These are phyloP conservation scores for Durio zibethinus DNA, from an alignment of 345 rosid genomes.

Conservation along the genomic window DNA sequence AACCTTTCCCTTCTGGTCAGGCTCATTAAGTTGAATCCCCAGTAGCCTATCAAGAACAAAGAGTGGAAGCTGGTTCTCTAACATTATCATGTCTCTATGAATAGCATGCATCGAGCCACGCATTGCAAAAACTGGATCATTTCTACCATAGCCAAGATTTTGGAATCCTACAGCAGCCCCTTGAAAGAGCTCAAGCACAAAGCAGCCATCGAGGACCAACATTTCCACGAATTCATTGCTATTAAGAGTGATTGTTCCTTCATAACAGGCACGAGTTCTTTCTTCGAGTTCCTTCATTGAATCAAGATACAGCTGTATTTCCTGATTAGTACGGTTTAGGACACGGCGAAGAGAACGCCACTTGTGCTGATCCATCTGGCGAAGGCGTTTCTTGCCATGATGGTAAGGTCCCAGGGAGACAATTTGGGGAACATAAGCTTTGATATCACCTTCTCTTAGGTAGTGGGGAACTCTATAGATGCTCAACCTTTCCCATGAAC, in stretches of 20 bases:
- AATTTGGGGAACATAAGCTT: slow-evolving; percentile 69
- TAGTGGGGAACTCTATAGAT: slow-evolving; percentile 59
- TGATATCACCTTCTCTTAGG: slow-evolving; percentile 64
- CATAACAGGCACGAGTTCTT: slow-evolving; percentile 62
- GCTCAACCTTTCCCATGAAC: slow-evolving; percentile 58
- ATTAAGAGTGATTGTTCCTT: slow-evolving; percentile 46
- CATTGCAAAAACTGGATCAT: slow-evolving; percentile 77
- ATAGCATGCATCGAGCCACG: slow-evolving; percentile 87
- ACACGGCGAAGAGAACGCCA: slow-evolving; percentile 71
- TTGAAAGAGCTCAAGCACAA: slow-evolving; percentile 63
- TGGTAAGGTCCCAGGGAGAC: slow-evolving; percentile 85
- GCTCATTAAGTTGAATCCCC: slow-evolving; percentile 56
- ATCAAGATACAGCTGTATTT: slow-evolving; percentile 54
- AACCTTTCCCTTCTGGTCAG: slow-evolving; percentile 55
- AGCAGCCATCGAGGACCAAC: slow-evolving; percentile 88
- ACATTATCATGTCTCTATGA: slow-evolving; percentile 83
- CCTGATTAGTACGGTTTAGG: slow-evolving; percentile 55
- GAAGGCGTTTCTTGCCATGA: slow-evolving; percentile 64
- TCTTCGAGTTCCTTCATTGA: slow-evolving; percentile 66
- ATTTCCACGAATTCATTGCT: slow-evolving; percentile 79
- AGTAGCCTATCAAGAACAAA: slow-evolving; percentile 58
- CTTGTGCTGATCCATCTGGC: slow-evolving; percentile 75
- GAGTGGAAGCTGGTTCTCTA: slow-evolving; percentile 78
- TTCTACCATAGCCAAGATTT: slow-evolving; percentile 58
- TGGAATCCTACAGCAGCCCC: slow-evolving; percentile 71